Conservation (phyloP, 2,329 filamentous ascomycete genomes). For the Aspergillus thermomutatus region DNA sequence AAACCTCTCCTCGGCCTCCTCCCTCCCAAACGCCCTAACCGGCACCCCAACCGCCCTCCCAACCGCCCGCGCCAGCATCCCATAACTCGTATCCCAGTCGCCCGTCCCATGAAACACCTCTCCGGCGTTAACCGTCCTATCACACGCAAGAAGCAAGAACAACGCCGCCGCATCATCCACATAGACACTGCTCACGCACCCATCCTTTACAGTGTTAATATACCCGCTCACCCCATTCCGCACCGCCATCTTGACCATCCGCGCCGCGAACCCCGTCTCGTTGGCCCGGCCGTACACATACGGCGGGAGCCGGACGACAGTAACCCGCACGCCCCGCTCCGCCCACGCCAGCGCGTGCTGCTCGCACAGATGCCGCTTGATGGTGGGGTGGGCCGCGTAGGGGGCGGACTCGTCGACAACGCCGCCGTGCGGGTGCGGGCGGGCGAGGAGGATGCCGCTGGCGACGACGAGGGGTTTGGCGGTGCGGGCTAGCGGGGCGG, state of each 20-base stretch:
- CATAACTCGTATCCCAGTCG: too few relatives aligned
- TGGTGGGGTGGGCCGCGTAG: slow-evolving; percentile 11
- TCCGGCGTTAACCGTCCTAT: slow-evolving; percentile 36
- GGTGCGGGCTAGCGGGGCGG: slow-evolving; percentile 27
- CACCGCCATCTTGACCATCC: slow-evolving; percentile 20
- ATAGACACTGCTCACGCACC: slow-evolving; percentile 39
- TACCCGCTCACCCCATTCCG: slow-evolving; percentile 31
- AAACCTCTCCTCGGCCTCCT: too few relatives aligned
- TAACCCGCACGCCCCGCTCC: slow-evolving; percentile 29
- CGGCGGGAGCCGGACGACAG: slow-evolving; percentile 39
- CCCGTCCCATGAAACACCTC: slow-evolving; percentile 32
- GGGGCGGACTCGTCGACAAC: slow-evolving; percentile 28
- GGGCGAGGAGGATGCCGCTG: slow-evolving; percentile 33
- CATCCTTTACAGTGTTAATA: slow-evolving; percentile 27
- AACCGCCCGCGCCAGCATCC: too few relatives aligned
- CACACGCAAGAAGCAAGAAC: slow-evolving; percentile 33
- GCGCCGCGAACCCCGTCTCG: slow-evolving; percentile 23
- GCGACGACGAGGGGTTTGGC: slow-evolving; percentile 37
- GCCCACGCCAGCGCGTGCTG: slow-evolving; percentile 15
- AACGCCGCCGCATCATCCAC: slow-evolving; percentile 37
- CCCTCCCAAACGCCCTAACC: too few relatives aligned
- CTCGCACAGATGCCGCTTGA: slow-evolving; percentile 23
- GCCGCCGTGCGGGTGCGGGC: slow-evolving; percentile 20
- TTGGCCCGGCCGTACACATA: slow-evolving; percentile 33
- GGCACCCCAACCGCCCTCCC: too few relatives aligned